These are phyloP conservation scores for Nicotiana otophora DNA, from an alignment of 257 asterid genomes.

Conservation along the genomic window DNA sequence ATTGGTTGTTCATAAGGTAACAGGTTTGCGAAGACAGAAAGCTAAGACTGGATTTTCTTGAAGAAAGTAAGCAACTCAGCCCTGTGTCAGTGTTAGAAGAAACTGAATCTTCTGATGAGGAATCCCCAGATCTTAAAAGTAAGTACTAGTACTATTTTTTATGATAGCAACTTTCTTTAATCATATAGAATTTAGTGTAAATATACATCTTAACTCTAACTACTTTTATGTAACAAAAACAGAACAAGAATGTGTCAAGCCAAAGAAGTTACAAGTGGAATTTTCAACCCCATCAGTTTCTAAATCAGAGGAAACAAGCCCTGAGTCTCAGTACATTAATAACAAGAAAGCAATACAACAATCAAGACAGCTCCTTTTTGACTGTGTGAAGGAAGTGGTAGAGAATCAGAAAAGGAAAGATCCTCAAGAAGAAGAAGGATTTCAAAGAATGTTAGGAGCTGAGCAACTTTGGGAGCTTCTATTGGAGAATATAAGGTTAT, in stretches of 20 bases:
- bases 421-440: slow-evolving; percentile 13
- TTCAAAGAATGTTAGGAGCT: slow-evolving; percentile 44
- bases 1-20: slow-evolving; percentile 19
- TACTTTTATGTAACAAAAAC: not conserved
- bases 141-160: not conserved
- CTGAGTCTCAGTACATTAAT: slow-evolving; percentile 29
- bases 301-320: slow-evolving; percentile 2
- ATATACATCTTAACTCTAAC: not conserved
- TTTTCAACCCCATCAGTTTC: slow-evolving; percentile 21
- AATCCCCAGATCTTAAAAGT: slow-evolving; percentile 38
- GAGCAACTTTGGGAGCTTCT: slow-evolving; percentile 63
- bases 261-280: slow-evolving; percentile 15
- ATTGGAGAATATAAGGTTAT: slow-evolving; percentile 51
- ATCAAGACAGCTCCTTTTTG: slow-evolving; percentile 49
- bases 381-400: slow-evolving; percentile 54
- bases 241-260: slow-evolving; percentile 21
- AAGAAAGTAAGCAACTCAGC: slow-evolving; percentile 43
- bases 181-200: not conserved
- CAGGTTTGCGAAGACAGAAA: slow-evolving; percentile 38
- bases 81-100: slow-evolving; percentile 67
- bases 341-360: slow-evolving; percentile 57
- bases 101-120: slow-evolving; percentile 34
- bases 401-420: slow-evolving; percentile 37
- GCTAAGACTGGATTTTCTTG: slow-evolving; percentile 20
- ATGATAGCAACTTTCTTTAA: not conserved